Evolutionary conservation across 768 basidiomycete genomes (phyloP).

Genomic region (Pleurotus eryngii): DNA sequence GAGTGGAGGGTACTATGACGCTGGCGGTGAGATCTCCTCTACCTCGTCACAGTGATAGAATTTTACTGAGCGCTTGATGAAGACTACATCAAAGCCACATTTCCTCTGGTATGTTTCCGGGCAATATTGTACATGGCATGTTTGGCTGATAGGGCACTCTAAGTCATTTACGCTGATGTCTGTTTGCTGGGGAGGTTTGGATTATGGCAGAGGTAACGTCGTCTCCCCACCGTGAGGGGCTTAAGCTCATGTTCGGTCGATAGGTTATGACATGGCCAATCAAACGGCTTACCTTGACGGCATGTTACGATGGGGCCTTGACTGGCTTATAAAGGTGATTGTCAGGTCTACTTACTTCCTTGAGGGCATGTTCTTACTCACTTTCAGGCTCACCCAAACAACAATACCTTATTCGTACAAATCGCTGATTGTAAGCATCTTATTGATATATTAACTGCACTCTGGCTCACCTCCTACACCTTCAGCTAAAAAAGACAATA

Average conservation of each 20-base stretch:
- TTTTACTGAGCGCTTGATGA: not conserved
- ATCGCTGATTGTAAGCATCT: conserved; percentile 56
- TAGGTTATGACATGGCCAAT: conserved; percentile 80
- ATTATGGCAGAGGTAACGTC: conserved; percentile 70
- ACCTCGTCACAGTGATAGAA: not conserved
- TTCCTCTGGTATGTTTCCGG: conserved; percentile 59
- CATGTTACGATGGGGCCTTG: conserved; percentile 86
- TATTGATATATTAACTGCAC: not conserved
- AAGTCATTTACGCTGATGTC: conserved; percentile 83
- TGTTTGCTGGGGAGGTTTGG: conserved; percentile 86
- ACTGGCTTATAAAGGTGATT: conserved; percentile 85
- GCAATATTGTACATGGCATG: not conserved
- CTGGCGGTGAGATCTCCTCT: conserved; percentile 59
- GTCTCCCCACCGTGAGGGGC: not conserved
- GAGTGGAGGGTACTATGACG: conserved; percentile 86
- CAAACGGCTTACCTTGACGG: conserved; percentile 91
- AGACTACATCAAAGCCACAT: conserved; percentile 90
- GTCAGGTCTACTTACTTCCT: not conserved
- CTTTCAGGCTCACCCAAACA: conserved; percentile 72
- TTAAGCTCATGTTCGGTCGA: not conserved
- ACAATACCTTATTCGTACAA: conserved; percentile 73
- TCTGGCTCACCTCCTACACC: conserved; percentile 1
- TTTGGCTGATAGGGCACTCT: conserved; percentile 6
- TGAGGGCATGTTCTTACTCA: conserved; percentile 2
- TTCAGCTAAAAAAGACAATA: conserved; percentile 59